phyloP scores from a whole-genome alignment of 2,329 filamentous ascomycete genomes.

The Fusarium decemcellulare region DNA sequence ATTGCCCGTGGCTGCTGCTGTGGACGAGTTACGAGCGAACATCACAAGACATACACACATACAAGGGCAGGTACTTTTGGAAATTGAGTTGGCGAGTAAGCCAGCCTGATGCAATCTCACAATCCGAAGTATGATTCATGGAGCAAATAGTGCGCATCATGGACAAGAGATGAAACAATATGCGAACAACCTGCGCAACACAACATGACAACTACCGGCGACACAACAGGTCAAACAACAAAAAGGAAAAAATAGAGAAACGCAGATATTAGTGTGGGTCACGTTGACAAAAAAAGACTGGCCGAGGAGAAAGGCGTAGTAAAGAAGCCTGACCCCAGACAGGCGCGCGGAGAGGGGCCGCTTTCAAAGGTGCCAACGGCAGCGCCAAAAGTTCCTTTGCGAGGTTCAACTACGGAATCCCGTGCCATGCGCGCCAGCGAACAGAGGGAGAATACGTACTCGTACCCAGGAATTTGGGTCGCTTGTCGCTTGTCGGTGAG shows the following conservation, averaged over 20 bases:
- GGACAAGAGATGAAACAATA: too few species aligned
- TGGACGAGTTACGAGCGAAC: too few species aligned
- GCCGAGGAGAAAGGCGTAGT: slow-evolving; percentile 12
- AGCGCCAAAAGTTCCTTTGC: slow-evolving; percentile 47
- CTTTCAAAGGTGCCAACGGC: slow-evolving; percentile 49
- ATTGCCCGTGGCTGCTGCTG: too few species aligned
- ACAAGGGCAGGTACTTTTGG: too few species aligned
- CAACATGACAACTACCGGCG: too few species aligned
- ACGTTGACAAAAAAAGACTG: slow-evolving; percentile 20
- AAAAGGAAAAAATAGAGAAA: background rate
- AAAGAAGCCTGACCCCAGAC: slow-evolving; percentile 29
- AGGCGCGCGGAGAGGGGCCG: slow-evolving; percentile 28
- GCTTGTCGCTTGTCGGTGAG: slow-evolving; percentile 10
- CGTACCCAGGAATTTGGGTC: slow-evolving; percentile 34
- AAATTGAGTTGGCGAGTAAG: background rate
- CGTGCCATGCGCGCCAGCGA: background rate
- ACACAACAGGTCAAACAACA: too few species aligned
- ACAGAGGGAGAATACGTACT: slow-evolving; percentile 19
- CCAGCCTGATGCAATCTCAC: background rate
- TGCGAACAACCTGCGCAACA: too few species aligned
- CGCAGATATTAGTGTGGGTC: slow-evolving; percentile 21
- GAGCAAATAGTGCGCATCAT: background rate
- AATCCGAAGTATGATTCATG: background rate
- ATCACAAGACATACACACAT: too few species aligned
- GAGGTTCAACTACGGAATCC: background rate